Base-by-base conservation (phyloP, 2,329 filamentous ascomycete species). In the Aureobasidium musti region DNA sequence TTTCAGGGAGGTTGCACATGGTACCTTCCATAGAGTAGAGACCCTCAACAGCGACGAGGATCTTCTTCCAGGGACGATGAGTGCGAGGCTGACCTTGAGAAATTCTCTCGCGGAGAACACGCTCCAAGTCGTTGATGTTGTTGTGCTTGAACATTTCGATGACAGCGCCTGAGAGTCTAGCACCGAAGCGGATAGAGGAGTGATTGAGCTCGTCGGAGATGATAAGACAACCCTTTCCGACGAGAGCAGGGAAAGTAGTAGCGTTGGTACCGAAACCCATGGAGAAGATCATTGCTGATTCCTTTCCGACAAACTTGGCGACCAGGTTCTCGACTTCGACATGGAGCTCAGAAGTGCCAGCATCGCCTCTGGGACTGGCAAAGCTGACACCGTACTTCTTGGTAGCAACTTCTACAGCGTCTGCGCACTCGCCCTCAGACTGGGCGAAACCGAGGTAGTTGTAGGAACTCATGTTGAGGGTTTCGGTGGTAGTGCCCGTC, bases 41-140 rank as follows among this genome's bases (percentile, higher is more conserved):
- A 72, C 95, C 95, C 78, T 99, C 95, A 43, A 99, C 91, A 43
- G 94, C 93, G 52, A 99, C 91, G 61, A 99, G 79, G 68, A 99
- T 98, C 87, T 98, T 99, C 84, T 96, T 97, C 95, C 95, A 99
- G 1, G 95, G 95, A 35, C 95, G 90, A 79, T 99, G 95, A n/a
- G 94, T 99, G 71, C 95, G 90, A 63, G 95, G 95, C 77, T 99
- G 95, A 52, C 95, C 95, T 79, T 98, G 94, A 17, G 94, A 93
- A 75, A 99, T 98, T 71, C 89, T 90, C 76, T 98, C 93, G 49
- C 95, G 90, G 7, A 99, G 86, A 72, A 90, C 88, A 68, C 86
- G 86, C 80, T 99, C 95, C 21, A 99, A 84, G 72, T 96, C 89
- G 33, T 79, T 81, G 89, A 97, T 96, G 78, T 98, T 91, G 77